Conservation (phyloP, 2,329 filamentous ascomycete species). For the Ophiognomonia clavigignenti-juglandacearum region DNA sequence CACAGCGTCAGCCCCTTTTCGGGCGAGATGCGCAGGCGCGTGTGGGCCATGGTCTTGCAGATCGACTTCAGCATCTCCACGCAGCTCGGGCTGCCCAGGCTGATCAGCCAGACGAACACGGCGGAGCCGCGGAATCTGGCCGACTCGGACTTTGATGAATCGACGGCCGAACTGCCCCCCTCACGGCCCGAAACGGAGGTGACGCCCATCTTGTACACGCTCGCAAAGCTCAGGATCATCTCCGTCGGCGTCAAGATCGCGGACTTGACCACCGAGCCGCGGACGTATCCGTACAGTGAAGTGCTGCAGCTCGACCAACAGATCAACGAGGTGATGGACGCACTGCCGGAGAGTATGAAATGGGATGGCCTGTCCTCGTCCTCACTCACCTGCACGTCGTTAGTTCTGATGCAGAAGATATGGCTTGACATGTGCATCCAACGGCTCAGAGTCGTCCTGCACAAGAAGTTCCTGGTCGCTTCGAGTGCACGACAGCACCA, state of each 20-base stretch:
- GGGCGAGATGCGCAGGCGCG: constrained; percentile 40
- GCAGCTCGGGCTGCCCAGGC: constrained; percentile 38
- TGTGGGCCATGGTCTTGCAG: constrained; percentile 36
- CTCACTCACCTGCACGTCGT: constrained; percentile 41
- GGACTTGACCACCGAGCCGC: constrained; percentile 18
- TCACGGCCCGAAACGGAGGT: constrained; percentile 26
- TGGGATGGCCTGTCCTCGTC: constrained; percentile 24
- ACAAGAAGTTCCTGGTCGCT: constrained; percentile 44
- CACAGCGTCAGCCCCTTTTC: constrained; percentile 35
- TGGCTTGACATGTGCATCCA: constrained; percentile 47
- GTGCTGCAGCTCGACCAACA: constrained; percentile 20
- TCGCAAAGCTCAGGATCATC: constrained; percentile 20
- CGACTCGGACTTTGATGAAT: constrained; percentile 35
- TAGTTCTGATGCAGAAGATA: constrained; percentile 46
- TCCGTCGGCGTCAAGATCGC: constrained; percentile 16
- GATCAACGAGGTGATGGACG: constrained; percentile 13
- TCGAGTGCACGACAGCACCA: constrained; percentile 26
- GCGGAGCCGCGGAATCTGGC: constrained; percentile 36
- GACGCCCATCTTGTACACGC: constrained; percentile 21
- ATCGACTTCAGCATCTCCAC: constrained; percentile 36
- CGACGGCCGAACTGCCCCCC: constrained; percentile 31
- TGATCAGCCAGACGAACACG: constrained; percentile 36
- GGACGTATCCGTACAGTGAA: constrained; percentile 19
- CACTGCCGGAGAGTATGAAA: constrained; percentile 16
- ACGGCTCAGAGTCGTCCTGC: constrained; percentile 47